These are phyloP conservation scores for Myxozyma nipponensis DNA, from an alignment of 805 yeast species.

Conservation along the genomic window DNA sequence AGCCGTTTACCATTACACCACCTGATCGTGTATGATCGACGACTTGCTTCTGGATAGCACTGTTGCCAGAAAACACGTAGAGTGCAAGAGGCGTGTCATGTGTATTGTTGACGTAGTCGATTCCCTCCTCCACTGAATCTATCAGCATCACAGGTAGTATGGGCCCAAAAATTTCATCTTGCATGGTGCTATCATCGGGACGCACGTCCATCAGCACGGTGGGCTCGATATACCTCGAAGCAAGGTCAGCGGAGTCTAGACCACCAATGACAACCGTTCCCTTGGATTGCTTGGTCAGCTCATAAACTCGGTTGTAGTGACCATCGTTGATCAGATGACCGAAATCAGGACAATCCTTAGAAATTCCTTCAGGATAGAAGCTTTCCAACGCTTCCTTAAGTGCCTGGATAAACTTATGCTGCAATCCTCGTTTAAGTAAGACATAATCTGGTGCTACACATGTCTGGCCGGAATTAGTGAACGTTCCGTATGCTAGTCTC, in stretches of 20 bases:
- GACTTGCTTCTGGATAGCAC: conserved; percentile 49
- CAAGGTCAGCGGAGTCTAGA: conserved; percentile 30
- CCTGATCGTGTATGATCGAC: conserved; percentile 64
- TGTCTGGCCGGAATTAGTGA: conserved; percentile 81
- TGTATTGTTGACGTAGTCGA: conserved; percentile 37
- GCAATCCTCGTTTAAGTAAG: conserved; percentile 37
- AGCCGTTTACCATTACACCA: conserved; percentile 64
- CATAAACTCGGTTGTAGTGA: conserved; percentile 48
- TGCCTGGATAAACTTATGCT: conserved; percentile 48
- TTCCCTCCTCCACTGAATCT: conserved; percentile 43
- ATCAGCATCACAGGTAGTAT: conserved; percentile 68
- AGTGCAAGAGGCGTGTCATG: conserved; percentile 80
- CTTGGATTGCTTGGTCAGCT: conserved; percentile 40
- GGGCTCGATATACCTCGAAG: conserved; percentile 59
- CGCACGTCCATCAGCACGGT: conserved; percentile 62
- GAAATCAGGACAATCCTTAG: conserved; percentile 40
- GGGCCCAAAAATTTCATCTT: conserved; percentile 80
- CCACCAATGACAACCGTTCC: conserved; percentile 35
- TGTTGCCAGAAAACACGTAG: conserved; percentile 57
- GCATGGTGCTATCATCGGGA: conserved; percentile 69
- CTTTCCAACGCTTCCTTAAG: conserved; percentile 43
- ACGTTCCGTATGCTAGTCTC: conserved; percentile 74
- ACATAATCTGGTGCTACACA: conserved; percentile 88
- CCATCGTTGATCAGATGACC: conserved; percentile 60
- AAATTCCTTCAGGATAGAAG: conserved; percentile 44